A percentile compares a stretch with the other conserved stretches of the same genome.
phyloP scores from a whole-genome alignment of 371 early-diverging fungal genomes.

The Chytridium lagenaria region DNA sequence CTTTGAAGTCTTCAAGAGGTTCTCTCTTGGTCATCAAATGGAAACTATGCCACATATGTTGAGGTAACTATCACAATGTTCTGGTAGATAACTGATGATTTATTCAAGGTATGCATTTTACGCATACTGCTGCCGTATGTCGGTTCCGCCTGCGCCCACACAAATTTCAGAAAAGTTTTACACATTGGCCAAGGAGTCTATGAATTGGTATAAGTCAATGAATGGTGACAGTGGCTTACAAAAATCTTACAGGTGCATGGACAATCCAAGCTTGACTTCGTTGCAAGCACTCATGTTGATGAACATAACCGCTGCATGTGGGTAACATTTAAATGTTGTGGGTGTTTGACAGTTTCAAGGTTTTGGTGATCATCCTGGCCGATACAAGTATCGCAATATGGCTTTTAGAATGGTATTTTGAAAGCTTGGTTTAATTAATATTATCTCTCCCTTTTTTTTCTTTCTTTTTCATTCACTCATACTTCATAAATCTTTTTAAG shows the following conservation, averaged over 20 bases:
- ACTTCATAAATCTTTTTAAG: neutral
- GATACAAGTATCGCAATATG: neutral
- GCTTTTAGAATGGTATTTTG: constrained; percentile 3
- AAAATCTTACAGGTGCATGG: too few species aligned
- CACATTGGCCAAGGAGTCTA: neutral
- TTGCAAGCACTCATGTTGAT: constrained; percentile 7
- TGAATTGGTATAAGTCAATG: too few species aligned
- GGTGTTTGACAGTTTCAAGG: neutral
- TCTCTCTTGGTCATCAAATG: neutral
- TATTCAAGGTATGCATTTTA: neutral
- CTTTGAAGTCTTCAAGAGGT: constrained; percentile 4
- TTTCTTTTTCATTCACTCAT: neutral
- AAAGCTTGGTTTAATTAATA: neutral
- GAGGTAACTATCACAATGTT: neutral
- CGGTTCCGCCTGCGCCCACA: neutral
- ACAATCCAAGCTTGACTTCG: neutral
- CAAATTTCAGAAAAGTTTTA: neutral
- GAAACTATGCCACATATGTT: neutral
- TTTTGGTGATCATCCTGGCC: neutral
- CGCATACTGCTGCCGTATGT: neutral
- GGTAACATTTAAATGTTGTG: neutral
- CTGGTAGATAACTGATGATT: neutral
- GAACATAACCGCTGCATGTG: neutral
- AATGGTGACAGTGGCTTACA: too few species aligned
- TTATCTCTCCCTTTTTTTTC: neutral